A percentile compares a stretch with the other conserved stretches of the same genome.
These are phyloP conservation scores for Herpetospermum pedunculosum DNA, from an alignment of 306 rosid genomes.

Conservation along the genomic window DNA sequence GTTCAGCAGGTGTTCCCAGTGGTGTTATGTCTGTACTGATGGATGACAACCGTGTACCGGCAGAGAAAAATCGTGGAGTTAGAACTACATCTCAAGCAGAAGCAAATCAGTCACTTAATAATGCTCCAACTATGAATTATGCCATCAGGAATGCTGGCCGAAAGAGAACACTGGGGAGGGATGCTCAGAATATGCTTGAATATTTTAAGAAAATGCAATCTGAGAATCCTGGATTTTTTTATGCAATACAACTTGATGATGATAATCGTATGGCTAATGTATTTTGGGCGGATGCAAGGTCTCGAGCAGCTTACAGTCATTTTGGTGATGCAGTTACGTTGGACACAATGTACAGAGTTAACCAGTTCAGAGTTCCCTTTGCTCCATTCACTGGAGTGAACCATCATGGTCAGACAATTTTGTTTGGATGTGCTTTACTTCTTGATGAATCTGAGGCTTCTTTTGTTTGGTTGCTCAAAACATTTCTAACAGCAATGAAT, in stretches of 20 bases:
- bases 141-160: constrained; percentile 27
- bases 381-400: constrained; percentile 84
- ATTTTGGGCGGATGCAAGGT: constrained; percentile 88
- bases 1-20: constrained; percentile 70
- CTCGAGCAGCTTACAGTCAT: constrained; percentile 77
- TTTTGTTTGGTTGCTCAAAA: constrained; percentile 71
- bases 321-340: constrained; percentile 70
- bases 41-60: constrained; percentile 48
- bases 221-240: constrained; percentile 85
- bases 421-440: constrained; percentile 88
- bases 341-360: constrained; percentile 60
- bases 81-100: constrained; percentile 35
- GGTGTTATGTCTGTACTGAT: constrained; percentile 76
- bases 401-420: constrained; percentile 75
- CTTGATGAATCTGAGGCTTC: constrained; percentile 84
- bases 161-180: constrained; percentile 70
- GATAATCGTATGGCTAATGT: constrained; percentile 69
- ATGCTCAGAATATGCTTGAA: constrained; percentile 77
- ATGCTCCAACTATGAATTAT: constrained; percentile 26
- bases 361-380: constrained; percentile 72
- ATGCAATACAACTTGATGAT: constrained; percentile 87
- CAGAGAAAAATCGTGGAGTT: constrained; percentile 37
- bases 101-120: constrained; percentile 34
- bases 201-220: constrained; percentile 94
- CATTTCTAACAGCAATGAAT: constrained; percentile 82